Evolutionary conservation across 2,329 filamentous ascomycete species (phyloP).

Genomic region (Ophiosphaerella herpotricha): DNA sequence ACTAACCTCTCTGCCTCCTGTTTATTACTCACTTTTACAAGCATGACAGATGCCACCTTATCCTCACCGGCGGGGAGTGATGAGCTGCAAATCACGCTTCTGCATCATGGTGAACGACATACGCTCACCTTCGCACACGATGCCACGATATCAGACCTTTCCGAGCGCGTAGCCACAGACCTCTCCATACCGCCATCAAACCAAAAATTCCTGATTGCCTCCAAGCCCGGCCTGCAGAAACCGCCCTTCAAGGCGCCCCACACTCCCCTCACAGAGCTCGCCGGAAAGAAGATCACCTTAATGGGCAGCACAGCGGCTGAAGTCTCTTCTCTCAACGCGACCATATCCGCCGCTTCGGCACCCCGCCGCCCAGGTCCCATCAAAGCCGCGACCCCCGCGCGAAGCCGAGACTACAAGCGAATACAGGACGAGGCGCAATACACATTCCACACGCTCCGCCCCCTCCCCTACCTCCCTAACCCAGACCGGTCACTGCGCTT

Average conservation of each 20-base stretch:
- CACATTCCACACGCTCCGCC: constrained; percentile 78
- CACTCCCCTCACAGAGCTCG: constrained; percentile 56
- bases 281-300: constrained; percentile 65
- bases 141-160: constrained; percentile 63
- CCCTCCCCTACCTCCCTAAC: constrained; percentile 76
- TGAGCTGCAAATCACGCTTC: constrained; percentile 52
- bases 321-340: constrained; percentile 57
- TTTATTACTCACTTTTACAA: not conserved
- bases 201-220: constrained; percentile 69
- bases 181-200: constrained; percentile 66
- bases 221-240: constrained; percentile 68
- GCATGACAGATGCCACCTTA: constrained; percentile 18
- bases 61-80: constrained; percentile 12
- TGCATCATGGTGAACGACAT: constrained; percentile 60
- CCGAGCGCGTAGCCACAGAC: constrained; percentile 58
- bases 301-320: constrained; percentile 67
- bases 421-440: constrained; percentile 67
- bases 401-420: constrained; percentile 53
- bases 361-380: constrained; percentile 47
- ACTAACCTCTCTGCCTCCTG: constrained; percentile 25
- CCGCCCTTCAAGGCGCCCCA: constrained; percentile 65
- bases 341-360: constrained; percentile 45
- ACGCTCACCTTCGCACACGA: constrained; percentile 53
- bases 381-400: constrained; percentile 47
- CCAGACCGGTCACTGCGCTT: constrained; percentile 72